Base-by-base conservation (phyloP, 2,329 filamentous ascomycete genomes). In the Nemania sp. region DNA sequence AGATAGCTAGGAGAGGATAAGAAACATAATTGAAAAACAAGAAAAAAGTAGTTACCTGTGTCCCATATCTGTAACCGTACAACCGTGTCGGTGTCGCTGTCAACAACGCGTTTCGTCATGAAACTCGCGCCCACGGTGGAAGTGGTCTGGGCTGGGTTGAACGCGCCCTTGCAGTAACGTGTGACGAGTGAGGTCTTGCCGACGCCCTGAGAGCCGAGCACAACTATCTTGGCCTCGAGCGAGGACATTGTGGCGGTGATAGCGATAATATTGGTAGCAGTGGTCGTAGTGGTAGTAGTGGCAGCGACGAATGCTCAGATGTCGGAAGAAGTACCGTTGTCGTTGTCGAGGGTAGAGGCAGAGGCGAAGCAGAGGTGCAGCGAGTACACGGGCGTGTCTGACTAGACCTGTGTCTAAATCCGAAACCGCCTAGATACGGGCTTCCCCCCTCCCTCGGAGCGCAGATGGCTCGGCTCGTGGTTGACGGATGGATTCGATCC, bases 31-130 rank as follows among this genome's bases (percentile, higher is more conserved):
- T 55, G n/a, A 37, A 40, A 25, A 11, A 32, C n/a, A n/a, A 12
- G 13, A n/a, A 21, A 48, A 29, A 21, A 51, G 18, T 47, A 37
- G 4, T 21, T 74, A 86, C 84, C 92, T 35, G 93, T 97, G 74
- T 97, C 93, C 93, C 93, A 97, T 68, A 97, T 96, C 73, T 97
- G 93, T 39, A 97, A 81, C n/a, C 93, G 87, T 37, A 97, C 92
- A 21, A 90, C 83, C 1, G 92, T 95, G 70, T 94, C 91, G 20
- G 89, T 91, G 73, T 97, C 91, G 63, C 86, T 87, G 76, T 97
- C 93, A 67, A 90, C 82, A 62, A 92, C 88, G 71, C 88, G 86
- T 77, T 92, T 92, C 45, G 90, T 90, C 73, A 92, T 81, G 75
- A 92, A 92, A 72, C 87, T 90, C 29, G 90, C 90, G 73, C 90